These are phyloP conservation scores for Rheum nobile DNA, from an alignment of 148 eudicot genomes.

Conservation along the genomic window DNA sequence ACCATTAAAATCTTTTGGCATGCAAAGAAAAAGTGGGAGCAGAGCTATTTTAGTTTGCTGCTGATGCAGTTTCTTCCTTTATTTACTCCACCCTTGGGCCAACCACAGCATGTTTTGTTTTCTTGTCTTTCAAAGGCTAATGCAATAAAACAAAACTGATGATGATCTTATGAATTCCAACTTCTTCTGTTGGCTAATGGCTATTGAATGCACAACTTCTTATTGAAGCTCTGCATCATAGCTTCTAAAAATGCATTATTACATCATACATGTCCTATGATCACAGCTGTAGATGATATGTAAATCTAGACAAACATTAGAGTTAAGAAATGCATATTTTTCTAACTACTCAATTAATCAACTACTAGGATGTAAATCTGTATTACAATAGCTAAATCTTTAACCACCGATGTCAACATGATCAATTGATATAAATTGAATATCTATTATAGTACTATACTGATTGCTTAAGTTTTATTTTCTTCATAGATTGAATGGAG, in stretches of 20 bases:
- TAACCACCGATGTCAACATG: not conserved
- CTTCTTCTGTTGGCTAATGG: not conserved
- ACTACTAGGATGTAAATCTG: not conserved
- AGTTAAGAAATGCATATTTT: not conserved
- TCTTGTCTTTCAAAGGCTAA: not conserved
- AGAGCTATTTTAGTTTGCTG: not conserved
- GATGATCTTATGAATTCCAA: not conserved
- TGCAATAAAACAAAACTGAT: not conserved
- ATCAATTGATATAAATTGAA: not conserved
- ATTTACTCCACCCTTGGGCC: not conserved
- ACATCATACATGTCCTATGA: not conserved
- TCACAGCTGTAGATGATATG: not conserved
- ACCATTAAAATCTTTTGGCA: not conserved
- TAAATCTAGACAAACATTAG: not conserved
- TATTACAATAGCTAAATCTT: not conserved
- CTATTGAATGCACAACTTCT: not conserved
- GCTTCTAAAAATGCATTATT: not conserved
- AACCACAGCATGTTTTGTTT: not conserved
- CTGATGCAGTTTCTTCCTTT: not conserved
- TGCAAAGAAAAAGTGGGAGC: not conserved
- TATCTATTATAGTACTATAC: not conserved
- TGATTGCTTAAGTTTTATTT: not conserved
- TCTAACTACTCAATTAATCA: not conserved
- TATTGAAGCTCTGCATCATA: not conserved
- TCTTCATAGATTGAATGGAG: slow-evolving; percentile 79